Conservation (phyloP, 345 rosid genomes). For the Melastoma malabathricum region DNA sequence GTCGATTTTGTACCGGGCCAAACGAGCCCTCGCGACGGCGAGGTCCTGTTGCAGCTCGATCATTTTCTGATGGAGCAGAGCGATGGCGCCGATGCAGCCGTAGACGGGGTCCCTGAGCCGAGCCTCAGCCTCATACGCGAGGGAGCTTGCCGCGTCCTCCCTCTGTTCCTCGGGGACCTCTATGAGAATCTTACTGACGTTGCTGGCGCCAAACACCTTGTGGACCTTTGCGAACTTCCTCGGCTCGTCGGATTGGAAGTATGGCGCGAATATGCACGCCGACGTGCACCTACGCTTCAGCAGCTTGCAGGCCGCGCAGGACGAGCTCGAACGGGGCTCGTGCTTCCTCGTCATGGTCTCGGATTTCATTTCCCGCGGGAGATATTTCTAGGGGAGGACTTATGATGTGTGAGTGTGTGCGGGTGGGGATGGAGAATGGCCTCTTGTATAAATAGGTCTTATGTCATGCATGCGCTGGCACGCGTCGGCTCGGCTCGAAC, state of each 20-base stretch:
- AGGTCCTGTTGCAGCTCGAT: conserved; percentile 69
- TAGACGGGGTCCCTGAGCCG: conserved; percentile 82
- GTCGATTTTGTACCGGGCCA: conserved; percentile 28
- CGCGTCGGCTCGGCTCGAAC: no score
- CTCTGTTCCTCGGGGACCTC: conserved; percentile 87
- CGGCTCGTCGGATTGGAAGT: conserved; percentile 61
- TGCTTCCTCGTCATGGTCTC: conserved; percentile 13
- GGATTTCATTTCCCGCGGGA: neutral
- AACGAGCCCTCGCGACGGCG: conserved; percentile 57
- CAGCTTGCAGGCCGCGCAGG: conserved; percentile 95
- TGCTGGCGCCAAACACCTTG: conserved; percentile 92
- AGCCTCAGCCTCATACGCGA: conserved; percentile 84
- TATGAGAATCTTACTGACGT: conserved; percentile 74
- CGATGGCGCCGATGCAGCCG: conserved; percentile 90
- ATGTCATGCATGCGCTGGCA: no score
- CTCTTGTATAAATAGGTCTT: no score
- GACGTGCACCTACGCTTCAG: conserved; percentile 67
- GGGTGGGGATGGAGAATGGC: no score
- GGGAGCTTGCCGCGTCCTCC: conserved; percentile 74
- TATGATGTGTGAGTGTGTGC: no score
- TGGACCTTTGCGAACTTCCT: conserved; percentile 73
- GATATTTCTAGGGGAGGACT: no score
- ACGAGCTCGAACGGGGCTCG: conserved; percentile 70
- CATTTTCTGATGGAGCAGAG: conserved; percentile 57
- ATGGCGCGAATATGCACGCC: conserved; percentile 74